Evolutionary conservation across 2,329 filamentous ascomycete genomes (phyloP).

Genomic region (Botrytis aclada): DNA sequence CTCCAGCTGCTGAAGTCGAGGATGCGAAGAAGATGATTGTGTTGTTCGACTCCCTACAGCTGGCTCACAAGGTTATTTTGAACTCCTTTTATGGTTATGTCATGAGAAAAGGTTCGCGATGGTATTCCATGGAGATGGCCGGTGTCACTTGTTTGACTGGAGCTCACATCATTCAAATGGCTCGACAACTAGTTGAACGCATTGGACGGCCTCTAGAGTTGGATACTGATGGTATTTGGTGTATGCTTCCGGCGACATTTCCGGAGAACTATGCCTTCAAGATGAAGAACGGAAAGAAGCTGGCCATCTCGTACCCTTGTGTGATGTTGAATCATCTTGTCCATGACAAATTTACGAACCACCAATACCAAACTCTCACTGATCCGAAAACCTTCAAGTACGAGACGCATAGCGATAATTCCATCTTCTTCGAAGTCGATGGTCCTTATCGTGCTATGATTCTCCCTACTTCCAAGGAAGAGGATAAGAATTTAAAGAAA

Average conservation of each 20-base stretch:
- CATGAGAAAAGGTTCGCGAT: slow-evolving; percentile 97
- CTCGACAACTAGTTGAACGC: slow-evolving; percentile 85
- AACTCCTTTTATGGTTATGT: slow-evolving; percentile 99
- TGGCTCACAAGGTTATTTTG: slow-evolving; percentile 97
- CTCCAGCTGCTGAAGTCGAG: slow-evolving; percentile 72
- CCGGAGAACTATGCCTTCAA: slow-evolving; percentile 96
- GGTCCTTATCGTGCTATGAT: slow-evolving; percentile 98
- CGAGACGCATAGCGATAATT: slow-evolving; percentile 96
- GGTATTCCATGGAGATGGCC: slow-evolving; percentile 99
- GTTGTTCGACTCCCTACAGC: slow-evolving; percentile 89
- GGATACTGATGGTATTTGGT: slow-evolving; percentile 99
- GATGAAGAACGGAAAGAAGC: slow-evolving; percentile 91
- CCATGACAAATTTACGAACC: slow-evolving; percentile 90
- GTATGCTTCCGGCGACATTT: slow-evolving; percentile 93
- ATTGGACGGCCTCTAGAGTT: slow-evolving; percentile 90
- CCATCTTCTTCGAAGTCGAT: slow-evolving; percentile 99
- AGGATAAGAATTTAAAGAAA: slow-evolving; percentile 99
- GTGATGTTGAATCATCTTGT: slow-evolving; percentile 99
- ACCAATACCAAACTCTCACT: slow-evolving; percentile 89
- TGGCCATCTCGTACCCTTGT: slow-evolving; percentile 95
- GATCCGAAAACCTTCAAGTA: slow-evolving; percentile 82
- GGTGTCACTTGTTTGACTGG: slow-evolving; percentile 96
- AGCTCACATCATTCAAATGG: slow-evolving; percentile 95
- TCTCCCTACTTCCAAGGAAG: slow-evolving; percentile 93
- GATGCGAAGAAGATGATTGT: slow-evolving; percentile 99